Evolutionary conservation across 306 rosid species (phyloP).

Genomic region (Macrotyloma uniflorum): DNA sequence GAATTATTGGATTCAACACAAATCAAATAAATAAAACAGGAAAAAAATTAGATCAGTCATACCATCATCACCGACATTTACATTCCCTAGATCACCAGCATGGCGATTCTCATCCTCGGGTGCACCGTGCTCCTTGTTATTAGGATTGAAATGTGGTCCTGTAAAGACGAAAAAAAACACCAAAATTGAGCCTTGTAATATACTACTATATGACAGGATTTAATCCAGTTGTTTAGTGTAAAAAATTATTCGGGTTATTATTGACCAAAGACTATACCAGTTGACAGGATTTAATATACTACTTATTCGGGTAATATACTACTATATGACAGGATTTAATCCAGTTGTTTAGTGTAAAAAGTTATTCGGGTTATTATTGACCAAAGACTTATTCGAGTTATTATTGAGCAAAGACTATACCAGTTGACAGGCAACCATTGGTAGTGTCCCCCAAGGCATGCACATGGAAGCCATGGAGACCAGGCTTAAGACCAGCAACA

Average conservation of each 20-base stretch:
- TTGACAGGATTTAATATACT: no score
- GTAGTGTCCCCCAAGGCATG: conserved; percentile 97
- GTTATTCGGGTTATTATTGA: not conserved
- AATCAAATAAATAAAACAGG: not conserved
- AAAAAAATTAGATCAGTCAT: not conserved
- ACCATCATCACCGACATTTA: conserved; percentile 86
- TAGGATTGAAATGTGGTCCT: conserved; percentile 95
- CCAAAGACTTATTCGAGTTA: not conserved
- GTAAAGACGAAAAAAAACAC: not conserved
- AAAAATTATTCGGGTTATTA: not conserved
- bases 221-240: not conserved
- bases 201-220: not conserved
- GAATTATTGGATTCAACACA: not conserved
- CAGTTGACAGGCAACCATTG: conserved; percentile 96
- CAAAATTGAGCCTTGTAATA: not conserved
- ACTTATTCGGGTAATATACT: not conserved
- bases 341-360: not conserved
- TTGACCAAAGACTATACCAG: conserved; percentile 72
- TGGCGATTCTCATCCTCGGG: conserved; percentile 84
- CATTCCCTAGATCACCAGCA: conserved; percentile 96
- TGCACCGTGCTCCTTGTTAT: conserved; percentile 79
- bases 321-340: conserved; percentile 7
- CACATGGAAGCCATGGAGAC: conserved; percentile 91
- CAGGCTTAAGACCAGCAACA: conserved; percentile 81
- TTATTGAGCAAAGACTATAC: conserved; percentile 48